phyloP scores from a whole-genome alignment of 371 early-diverging fungal genomes.

The Coemansia sp. region DNA sequence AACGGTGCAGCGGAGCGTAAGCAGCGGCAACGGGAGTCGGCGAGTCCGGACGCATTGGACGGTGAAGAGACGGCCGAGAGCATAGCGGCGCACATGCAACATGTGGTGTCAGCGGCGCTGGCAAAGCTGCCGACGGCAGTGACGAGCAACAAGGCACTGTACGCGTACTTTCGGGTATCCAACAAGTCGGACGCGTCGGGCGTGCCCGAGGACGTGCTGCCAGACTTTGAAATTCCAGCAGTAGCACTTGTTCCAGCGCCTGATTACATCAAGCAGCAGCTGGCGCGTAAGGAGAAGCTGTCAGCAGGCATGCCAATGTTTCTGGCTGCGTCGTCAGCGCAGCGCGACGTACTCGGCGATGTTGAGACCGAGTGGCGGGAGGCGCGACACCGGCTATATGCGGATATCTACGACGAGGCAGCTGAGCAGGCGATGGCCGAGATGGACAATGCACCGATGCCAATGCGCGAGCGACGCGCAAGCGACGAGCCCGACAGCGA shows the following conservation, averaged over 20 bases:
- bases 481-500: constrained; percentile 9
- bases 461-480: constrained; percentile 10
- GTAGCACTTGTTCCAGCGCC: constrained; percentile 16
- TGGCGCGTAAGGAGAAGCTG: constrained; percentile 19
- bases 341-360: constrained; percentile 38
- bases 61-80: constrained; percentile 31
- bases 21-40: neutral
- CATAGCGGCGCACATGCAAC: constrained; percentile 26
- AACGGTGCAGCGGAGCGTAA: neutral
- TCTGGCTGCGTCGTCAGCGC: constrained; percentile 13
- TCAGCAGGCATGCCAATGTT: constrained; percentile 42
- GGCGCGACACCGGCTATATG: constrained; percentile 19
- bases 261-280: constrained; percentile 15
- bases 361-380: constrained; percentile 40
- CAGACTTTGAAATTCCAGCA: constrained; percentile 40
- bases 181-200: constrained; percentile 35
- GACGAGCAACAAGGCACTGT: constrained; percentile 30
- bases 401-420: constrained; percentile 26
- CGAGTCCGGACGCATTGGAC: neutral
- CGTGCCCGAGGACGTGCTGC: constrained; percentile 29
- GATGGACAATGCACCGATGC: constrained; percentile 34
- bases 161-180: constrained; percentile 31
- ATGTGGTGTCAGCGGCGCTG: constrained; percentile 29
- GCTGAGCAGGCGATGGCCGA: constrained; percentile 33
- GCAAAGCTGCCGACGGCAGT: constrained; percentile 20